Base-by-base conservation (phyloP, 2,329 filamentous ascomycete species). In the Sordariomycetes sp. region DNA sequence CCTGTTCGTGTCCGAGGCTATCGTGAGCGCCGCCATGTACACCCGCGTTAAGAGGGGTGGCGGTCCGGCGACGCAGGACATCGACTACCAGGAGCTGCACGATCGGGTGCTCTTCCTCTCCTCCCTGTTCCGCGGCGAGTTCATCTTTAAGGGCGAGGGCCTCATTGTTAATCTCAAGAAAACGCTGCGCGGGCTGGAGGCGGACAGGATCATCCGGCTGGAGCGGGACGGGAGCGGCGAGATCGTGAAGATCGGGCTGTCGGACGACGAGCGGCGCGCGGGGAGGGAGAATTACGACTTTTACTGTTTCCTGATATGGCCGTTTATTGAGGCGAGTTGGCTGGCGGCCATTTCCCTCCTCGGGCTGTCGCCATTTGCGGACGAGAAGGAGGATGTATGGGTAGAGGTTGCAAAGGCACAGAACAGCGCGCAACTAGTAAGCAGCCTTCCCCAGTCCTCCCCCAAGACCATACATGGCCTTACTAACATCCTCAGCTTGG, bases 221-320 rank as follows among this genome's bases (percentile, higher is more conserved):
- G 81, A 82, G 12, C 79, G 84, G 16, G 74, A 81, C 43, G 72
- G 76, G 0, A 73, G 76, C 5, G 78, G 77, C 0, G 77, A 79
- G 0, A 80, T 90, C n/a, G 75, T 76, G 1, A 83, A 76, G 58
- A 76, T 97, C 43, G 90, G 90, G 4, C 77, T 99, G 8, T 87
- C 88, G 20, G 82, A 88, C 6, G 74, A 80, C 3, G 94, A 99
- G 70, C 81, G 92, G 20, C 78, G 80, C 34, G 85, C 81, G 7
- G 94, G 94, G 1, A 79, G 93, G 43, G 94, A 99, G 71, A 97
- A 97, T 66, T 99, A 89, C 66, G 94, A 99, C 68, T 99, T 99
- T 72, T 97, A 97, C 74, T 97, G 93, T 74, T 99, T 97, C 78
- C 75, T 99, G 22, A 90, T 99, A 62, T 99, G 94, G 94, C 94